Evolutionary conservation across 75 land plant genomes (phyloP), one percentile per base, ranked within the genome.

Genomic region (Cunninghamia lanceolata): DNA sequence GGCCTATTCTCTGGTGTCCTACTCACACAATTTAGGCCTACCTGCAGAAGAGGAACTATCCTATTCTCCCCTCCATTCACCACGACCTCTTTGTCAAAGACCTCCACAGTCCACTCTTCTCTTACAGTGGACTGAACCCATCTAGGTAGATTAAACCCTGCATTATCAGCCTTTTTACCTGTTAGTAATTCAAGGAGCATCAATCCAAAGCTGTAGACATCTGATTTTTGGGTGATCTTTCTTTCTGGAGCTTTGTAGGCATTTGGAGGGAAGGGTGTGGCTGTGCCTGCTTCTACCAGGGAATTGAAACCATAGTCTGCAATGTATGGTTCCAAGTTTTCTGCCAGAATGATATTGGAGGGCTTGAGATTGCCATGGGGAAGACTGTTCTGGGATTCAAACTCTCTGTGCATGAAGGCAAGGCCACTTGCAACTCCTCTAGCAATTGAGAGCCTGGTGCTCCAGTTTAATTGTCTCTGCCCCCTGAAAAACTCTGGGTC

Each of bases 101-200:
- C 93, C 66, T 91, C 93, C 17, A 85, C 91, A 9, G 93, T 91
- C 93, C 93, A 91, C 74, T 91, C 93, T 80, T 89, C 93, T 45
- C 93, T 89, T 30, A 90, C 91, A 87, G 82, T 88, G 68, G 93
- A 66, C 46, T 79, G 88, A 19, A 91, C 93, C 93, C 93, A 91
- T 38, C 86, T 87, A 1, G 90, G 91, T 19, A 91, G 91, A 83
- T 88, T 86, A 52, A 89, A 34, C 3, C 87, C 89, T 30, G 19
- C 85, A 38, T 84, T 89, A 28, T 86, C 91, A 9, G 88, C 89
- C 4, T 47, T 70, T 80, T 88, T 91, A 0, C 91, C 91, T 9
- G 92, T 91, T 17, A 91, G 74, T 34, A 91, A 50, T 40, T 87
- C 92, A 13, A 91, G 87, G 4, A 89, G 74, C 46, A 91, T 88